phyloP scores from a whole-genome alignment of 164 flowering plant genomes.

The Umbilicus rupestris region DNA sequence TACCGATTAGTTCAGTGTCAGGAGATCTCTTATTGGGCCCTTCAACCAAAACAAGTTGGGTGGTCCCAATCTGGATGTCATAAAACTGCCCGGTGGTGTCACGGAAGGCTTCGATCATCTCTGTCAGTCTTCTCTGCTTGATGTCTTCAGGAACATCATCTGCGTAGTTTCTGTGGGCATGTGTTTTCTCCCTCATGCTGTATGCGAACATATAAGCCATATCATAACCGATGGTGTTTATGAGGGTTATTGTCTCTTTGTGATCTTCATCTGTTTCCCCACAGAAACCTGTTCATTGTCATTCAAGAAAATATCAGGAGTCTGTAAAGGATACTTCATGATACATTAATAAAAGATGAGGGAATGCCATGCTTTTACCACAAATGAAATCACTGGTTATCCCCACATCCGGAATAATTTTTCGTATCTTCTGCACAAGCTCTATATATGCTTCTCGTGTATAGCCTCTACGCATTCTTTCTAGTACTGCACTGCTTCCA shows the following conservation, averaged over 20 bases:
- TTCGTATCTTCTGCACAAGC: conserved; percentile 73
- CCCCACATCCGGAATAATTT: conserved; percentile 75
- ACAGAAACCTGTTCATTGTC: conserved; percentile 64
- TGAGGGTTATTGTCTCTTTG: conserved; percentile 64
- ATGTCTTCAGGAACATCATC: conserved; percentile 83
- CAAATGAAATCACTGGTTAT: conserved; percentile 91
- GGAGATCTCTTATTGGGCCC: conserved; percentile 93
- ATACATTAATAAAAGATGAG: neutral
- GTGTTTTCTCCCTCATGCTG: conserved; percentile 98
- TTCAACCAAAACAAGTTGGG: conserved; percentile 81
- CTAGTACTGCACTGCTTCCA: conserved; percentile 73
- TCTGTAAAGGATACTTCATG: neutral
- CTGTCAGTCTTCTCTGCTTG: conserved; percentile 81
- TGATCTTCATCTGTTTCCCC: conserved; percentile 97
- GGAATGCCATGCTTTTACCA: conserved; percentile 39
- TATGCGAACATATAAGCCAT: conserved; percentile 99
- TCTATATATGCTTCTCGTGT: conserved; percentile 88
- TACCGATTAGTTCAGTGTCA: conserved; percentile 84
- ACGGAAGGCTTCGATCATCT: conserved; percentile 81
- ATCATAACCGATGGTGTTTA: conserved; percentile 77
- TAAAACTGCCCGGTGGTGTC: conserved; percentile 74
- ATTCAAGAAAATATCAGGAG: neutral
- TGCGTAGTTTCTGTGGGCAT: conserved; percentile 76
- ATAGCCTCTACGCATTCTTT: conserved; percentile 89
- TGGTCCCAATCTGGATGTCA: conserved; percentile 62